These are phyloP conservation scores for Flaveria sonorensis DNA, from an alignment of 129 eudicot species.

Conservation along the genomic window DNA sequence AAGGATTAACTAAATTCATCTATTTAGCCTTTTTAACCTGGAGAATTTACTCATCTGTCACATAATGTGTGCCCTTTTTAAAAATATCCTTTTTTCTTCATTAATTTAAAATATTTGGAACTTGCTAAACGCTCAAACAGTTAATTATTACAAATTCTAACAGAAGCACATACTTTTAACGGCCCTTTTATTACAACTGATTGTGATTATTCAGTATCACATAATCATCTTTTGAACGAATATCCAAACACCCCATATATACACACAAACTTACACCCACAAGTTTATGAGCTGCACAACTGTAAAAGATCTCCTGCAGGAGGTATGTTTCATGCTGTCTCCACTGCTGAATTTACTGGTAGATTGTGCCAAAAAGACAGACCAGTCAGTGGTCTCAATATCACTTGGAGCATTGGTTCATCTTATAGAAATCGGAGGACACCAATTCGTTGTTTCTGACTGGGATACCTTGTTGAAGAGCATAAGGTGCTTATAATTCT, in stretches of 20 bases:
- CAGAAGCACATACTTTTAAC: not conserved
- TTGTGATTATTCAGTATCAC: not conserved
- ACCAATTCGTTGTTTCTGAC: slow-evolving; percentile 75
- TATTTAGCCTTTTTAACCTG: not conserved
- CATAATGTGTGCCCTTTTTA: not conserved
- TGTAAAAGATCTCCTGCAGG: slow-evolving; percentile 47
- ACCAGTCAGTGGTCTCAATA: slow-evolving; percentile 84
- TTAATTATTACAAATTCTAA: not conserved
- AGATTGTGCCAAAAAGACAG: slow-evolving; percentile 91
- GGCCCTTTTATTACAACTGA: slow-evolving; percentile 5
- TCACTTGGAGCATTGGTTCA: slow-evolving; percentile 91
- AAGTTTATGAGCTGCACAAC: slow-evolving; percentile 8
- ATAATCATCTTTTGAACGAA: not conserved
- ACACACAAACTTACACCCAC: not conserved
- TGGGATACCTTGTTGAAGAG: slow-evolving; percentile 94
- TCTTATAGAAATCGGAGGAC: slow-evolving; percentile 92
- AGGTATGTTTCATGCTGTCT: slow-evolving; percentile 90
- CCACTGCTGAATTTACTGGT: slow-evolving; percentile 78
- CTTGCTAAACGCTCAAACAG: not conserved
- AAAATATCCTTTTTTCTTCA: not conserved
- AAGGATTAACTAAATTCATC: not conserved
- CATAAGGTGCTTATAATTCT: slow-evolving; percentile 57
- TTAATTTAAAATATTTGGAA: not conserved
- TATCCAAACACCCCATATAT: too few relatives aligned
- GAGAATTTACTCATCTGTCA: not conserved